Evolutionary conservation across 331 rosid genomes (phyloP), one percentile per base, ranked within the genome.

Genomic region (Acacia concinna): DNA sequence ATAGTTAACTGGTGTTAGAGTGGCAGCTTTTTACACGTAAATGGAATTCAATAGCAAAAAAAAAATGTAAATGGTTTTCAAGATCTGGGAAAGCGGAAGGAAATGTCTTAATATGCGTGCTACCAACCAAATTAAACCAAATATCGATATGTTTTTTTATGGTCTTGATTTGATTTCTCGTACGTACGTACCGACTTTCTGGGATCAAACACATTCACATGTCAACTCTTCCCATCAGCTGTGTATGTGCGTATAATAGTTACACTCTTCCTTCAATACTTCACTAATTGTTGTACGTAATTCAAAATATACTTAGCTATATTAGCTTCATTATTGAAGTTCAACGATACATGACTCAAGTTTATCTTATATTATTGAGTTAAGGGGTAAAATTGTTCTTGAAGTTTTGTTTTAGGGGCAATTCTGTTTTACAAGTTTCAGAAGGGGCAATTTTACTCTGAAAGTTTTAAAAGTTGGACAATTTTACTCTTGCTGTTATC

Each of bases 1-100:
- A 54, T 70, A 71, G 20, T 54, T 75, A 38, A 38, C 41, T 38
- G 7, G 41, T 73, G 23, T 64, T 15, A 3, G 30, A 78, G 46
- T 21, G 54, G 68, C 73, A 81, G 51, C 74, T 49, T 71, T 74
- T 1, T 32, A 28, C 0, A 20, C n/a, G 13, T 31, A 46, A 46
- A 15, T 49, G 56, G 12, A 8, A 8, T 54, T 78, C 78, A 68
- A 69, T n/a, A n/a, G n/a, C n/a, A n/a, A n/a, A n/a, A n/a, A n/a
- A n/a, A n/a, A n/a, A n/a, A n/a, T 27, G 13, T 31, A 46, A 46
- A 15, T 49, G 56, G 12, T 21, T 23, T 54, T 78, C 78, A 68
- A 69, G 17, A 78, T 81, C 73, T 73, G 72, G 74, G 51, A 49
- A 37, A 66, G 60, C 69, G 71, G 78, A 60, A 73, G 38, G 37